Evolutionary conservation across 306 rosid genomes (phyloP), one percentile per base, ranked within the genome.

Genomic region (Vicia faba): DNA sequence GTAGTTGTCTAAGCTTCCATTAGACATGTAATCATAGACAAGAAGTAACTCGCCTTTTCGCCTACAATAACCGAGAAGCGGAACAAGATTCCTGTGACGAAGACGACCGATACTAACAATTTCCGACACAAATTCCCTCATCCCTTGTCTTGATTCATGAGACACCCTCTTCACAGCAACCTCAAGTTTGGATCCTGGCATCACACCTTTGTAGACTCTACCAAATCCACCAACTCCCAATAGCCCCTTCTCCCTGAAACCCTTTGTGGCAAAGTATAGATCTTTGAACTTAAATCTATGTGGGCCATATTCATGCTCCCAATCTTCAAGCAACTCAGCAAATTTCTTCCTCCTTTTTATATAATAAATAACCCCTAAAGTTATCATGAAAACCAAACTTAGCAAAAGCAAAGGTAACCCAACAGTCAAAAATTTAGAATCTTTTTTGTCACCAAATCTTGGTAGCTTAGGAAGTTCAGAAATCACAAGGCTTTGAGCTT

Each of bases 171-270:
- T 87, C 48, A 90, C 95, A 1, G 89, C 95, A 9, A 90, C 79
- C 60, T 85, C 85, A 11, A 31, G n/a, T 33, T 84, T 82, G 13
- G 88, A 80, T 23, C 63, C 40, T 13, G 79, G 87, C 29, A 87
- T 60, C 15, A 61, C 76, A 8, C 96, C 96, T 79, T 68, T 85
- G 69, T 84, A 87, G 43, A 89, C 96, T 28, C 81, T 65, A 0
- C 96, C 96, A 67, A 90, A 87, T 50, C 95, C 96, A 13, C 96
- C 96, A n/a, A 50, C 55, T 0, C 96, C 96, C 40, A 90, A 49
- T 11, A 87, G 69, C 50, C 70, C 81, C 5, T 19, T 76, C 11
- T 89, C 86, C 41, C n/a, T 72, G 33, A 90, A 90, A 38, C 95
- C 91, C 51, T 85, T 82, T 35, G 95, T 87, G 1, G 95, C 88